Conservation (phyloP, 2,329 filamentous ascomycete species). For the Paracoccidioides lutzii region DNA sequence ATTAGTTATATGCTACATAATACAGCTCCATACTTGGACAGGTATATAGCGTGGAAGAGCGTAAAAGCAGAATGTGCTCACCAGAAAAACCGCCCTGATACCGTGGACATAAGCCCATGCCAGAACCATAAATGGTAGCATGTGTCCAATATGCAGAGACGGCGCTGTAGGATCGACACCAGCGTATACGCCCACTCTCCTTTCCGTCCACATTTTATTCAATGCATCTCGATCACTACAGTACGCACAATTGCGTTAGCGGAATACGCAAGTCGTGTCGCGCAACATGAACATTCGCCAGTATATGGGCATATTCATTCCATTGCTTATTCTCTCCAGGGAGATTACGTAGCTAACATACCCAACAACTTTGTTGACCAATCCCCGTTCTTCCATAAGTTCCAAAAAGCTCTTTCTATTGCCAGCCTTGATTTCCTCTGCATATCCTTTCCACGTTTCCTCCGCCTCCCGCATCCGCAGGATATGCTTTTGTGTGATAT, state of each 20-base stretch:
- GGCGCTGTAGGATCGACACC: conserved; percentile 39
- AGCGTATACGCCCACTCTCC: conserved; percentile 35
- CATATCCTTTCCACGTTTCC: conserved; percentile 28
- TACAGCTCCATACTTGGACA: conserved; percentile 6
- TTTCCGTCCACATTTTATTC: conserved; percentile 33
- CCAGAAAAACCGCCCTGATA: conserved; percentile 33
- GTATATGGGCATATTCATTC: too few relatives aligned
- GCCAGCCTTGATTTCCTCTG: conserved; percentile 32
- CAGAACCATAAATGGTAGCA: conserved; percentile 39
- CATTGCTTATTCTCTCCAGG: not conserved
- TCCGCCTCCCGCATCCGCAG: conserved; percentile 28
- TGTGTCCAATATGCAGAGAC: conserved; percentile 39
- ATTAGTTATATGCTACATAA: not conserved
- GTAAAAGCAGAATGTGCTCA: conserved; percentile 17
- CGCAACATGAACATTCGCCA: too few relatives aligned
- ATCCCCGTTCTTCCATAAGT: conserved; percentile 34
- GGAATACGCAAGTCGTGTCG: not conserved
- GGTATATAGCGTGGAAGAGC: too few relatives aligned
- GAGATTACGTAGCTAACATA: conserved; percentile 14
- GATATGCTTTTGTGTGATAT: conserved; percentile 26
- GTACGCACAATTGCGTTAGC: not conserved
- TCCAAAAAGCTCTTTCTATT: conserved; percentile 32
- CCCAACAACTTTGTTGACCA: conserved; percentile 37
- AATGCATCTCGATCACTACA: conserved; percentile 32
- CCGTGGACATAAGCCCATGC: conserved; percentile 39